A percentile compares a stretch with the other conserved stretches of the same genome.
These are phyloP conservation scores for Vigna hirtella DNA, from an alignment of 306 rosid species.

Conservation along the genomic window DNA sequence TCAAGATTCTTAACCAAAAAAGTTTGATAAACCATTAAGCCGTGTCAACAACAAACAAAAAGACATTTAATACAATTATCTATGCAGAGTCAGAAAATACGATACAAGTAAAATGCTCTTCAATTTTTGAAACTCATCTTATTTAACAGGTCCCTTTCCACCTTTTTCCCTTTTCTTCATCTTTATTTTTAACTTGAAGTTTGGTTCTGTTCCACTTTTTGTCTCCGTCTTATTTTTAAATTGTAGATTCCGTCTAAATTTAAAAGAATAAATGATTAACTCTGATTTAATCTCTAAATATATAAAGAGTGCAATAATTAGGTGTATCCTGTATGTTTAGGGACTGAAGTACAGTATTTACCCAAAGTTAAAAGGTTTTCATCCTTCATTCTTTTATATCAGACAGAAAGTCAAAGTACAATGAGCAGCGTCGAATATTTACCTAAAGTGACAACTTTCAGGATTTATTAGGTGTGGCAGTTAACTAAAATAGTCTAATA, in stretches of 20 bases:
- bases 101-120: not conserved
- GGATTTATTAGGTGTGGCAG: not conserved
- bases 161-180: not conserved
- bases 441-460: not conserved
- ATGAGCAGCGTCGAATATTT: not conserved
- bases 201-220: not conserved
- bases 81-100: not conserved
- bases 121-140: not conserved
- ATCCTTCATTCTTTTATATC: not conserved
- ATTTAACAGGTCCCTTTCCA: not conserved
- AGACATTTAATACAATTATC: not conserved
- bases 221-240: not conserved
- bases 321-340: no score
- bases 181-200: not conserved
- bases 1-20: not conserved
- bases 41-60: not conserved
- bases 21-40: not conserved
- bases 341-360: no score
- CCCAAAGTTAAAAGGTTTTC: not conserved
- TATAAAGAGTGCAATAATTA: no score
- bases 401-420: not conserved
- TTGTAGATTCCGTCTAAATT: not conserved
- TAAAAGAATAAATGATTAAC: no score
- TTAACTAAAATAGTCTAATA: not conserved
- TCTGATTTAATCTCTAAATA: no score